Evolutionary conservation across 495 filamentous ascomycete species (phyloP).

Genomic region (Xylaria acuta): DNA sequence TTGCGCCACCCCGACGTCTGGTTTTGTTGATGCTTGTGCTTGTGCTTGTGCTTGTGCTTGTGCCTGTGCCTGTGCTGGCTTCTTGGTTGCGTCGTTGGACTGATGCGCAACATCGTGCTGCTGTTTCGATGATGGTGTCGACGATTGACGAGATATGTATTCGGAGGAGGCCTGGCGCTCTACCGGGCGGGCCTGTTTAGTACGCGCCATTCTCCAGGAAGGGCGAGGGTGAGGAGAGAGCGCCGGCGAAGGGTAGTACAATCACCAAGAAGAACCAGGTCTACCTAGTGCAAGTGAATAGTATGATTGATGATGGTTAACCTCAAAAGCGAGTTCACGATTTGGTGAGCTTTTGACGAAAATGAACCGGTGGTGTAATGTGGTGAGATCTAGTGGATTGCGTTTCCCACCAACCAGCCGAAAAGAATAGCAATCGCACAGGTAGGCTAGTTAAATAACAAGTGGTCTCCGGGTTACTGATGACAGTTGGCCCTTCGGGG

Average conservation of each 20-base stretch:
- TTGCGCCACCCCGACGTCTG: constrained; percentile 66
- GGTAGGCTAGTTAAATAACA: constrained; percentile 6
- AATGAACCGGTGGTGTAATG: not conserved
- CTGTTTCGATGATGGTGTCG: constrained; percentile 42
- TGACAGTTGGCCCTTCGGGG: constrained; percentile 38
- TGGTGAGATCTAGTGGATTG: too few relatives aligned
- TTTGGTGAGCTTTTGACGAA: too few relatives aligned
- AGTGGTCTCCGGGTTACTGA: constrained; percentile 31
- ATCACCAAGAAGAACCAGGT: not conserved
- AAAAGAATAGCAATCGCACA: constrained; percentile 1
- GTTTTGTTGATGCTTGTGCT: constrained; percentile 35
- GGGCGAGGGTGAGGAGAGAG: constrained; percentile 4
- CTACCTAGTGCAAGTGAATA: not conserved
- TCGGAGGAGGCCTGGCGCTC: constrained; percentile 71
- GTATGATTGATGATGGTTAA: not conserved
- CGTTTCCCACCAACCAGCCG: not conserved
- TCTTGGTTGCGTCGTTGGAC: constrained; percentile 50
- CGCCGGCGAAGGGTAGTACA: not conserved
- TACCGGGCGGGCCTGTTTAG: constrained; percentile 71
- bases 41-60: constrained; percentile 34
- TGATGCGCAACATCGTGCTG: constrained; percentile 26
- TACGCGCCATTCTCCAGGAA: constrained; percentile 65
- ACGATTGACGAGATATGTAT: constrained; percentile 52
- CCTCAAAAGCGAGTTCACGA: not conserved
- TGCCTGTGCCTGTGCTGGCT: constrained; percentile 33